Percentiles rank a stretch among this genome's conserved stretches.
These are phyloP conservation scores for Paulownia fortunei DNA, from an alignment of 257 asterid genomes.

Conservation along the genomic window DNA sequence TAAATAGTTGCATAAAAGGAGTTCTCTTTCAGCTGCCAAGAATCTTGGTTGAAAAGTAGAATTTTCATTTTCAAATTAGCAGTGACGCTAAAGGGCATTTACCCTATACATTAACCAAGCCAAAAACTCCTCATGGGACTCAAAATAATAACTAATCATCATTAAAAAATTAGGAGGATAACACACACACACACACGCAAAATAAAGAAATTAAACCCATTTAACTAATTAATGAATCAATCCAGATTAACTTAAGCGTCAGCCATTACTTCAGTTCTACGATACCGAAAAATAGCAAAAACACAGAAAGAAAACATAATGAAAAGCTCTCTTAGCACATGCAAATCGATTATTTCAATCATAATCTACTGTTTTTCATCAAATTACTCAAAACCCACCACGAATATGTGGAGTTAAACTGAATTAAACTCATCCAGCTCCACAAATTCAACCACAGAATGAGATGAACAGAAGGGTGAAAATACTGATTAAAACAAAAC, in stretches of 20 bases:
- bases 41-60: not conserved
- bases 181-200: not conserved
- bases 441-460: constrained; percentile 21
- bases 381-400: constrained; percentile 22
- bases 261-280: not conserved
- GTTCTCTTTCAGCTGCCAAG: not conserved
- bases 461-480: not conserved
- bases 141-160: not conserved
- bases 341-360: not conserved
- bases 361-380: not conserved
- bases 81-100: not conserved
- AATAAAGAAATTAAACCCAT: not conserved
- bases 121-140: not conserved
- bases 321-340: not conserved
- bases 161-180: not conserved
- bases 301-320: not conserved
- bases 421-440: constrained; percentile 24
- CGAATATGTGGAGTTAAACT: constrained; percentile 7
- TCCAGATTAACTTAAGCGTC: not conserved
- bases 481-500: constrained; percentile 1
- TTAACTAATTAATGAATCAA: constrained; percentile 3
- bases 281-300: not conserved
- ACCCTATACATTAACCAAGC: not conserved
- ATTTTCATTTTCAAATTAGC: not conserved
- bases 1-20: not conserved